Evolutionary conservation across 306 rosid genomes (phyloP).

Genomic region (Malus orientalis): DNA sequence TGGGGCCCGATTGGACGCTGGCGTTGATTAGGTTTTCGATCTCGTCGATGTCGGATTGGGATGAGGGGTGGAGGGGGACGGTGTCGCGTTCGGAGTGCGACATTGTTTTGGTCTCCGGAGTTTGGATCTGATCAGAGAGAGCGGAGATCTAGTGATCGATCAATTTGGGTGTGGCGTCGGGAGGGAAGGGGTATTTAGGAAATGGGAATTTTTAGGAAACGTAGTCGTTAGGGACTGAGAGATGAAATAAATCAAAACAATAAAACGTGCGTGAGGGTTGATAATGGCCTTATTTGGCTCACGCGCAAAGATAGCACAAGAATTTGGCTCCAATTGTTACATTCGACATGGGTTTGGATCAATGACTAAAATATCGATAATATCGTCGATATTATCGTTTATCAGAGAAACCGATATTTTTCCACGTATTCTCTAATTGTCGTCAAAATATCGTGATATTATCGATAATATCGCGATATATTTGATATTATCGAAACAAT

Average conservation of each 20-base stretch:
- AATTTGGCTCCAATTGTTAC: too few relatives aligned
- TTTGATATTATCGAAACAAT: too few relatives aligned
- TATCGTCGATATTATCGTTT: too few relatives aligned
- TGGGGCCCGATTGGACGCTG: constrained; percentile 47
- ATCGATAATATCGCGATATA: too few relatives aligned
- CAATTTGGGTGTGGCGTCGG: neutral
- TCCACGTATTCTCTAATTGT: too few relatives aligned
- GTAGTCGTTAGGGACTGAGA: neutral
- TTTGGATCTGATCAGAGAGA: neutral
- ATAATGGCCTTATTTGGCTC: too few relatives aligned
- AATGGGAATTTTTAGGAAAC: neutral
- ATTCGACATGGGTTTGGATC: too few relatives aligned
- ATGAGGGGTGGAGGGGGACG: constrained; percentile 78
- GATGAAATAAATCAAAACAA: neutral
- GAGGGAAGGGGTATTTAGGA: neutral
- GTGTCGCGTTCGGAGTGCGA: constrained; percentile 84
- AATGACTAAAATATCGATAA: too few relatives aligned
- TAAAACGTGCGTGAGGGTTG: neutral
- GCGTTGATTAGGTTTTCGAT: constrained; percentile 90
- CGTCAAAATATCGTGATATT: too few relatives aligned
- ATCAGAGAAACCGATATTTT: too few relatives aligned
- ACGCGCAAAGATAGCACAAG: too few relatives aligned
- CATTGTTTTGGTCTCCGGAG: constrained; percentile 35
- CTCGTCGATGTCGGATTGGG: constrained; percentile 98
- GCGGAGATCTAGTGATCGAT: neutral